phyloP scores from a whole-genome alignment of 192 early-diverging fungal species.

The Entomortierella chlamydospora region DNA sequence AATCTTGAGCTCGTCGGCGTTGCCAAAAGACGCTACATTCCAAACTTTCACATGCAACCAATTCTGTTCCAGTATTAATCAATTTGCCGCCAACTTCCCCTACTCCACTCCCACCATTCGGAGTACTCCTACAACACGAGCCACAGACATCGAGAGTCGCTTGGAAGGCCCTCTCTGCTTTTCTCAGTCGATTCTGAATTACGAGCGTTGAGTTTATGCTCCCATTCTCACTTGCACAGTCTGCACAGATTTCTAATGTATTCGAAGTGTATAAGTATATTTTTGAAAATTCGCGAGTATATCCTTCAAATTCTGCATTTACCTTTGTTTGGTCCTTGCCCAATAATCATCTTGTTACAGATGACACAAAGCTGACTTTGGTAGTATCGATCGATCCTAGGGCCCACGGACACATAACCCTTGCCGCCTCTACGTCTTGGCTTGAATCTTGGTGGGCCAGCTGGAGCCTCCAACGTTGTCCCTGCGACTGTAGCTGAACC shows the following conservation, averaged over 20 bases:
- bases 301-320: background rate
- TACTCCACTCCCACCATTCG: slow-evolving; percentile 17
- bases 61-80: slow-evolving; percentile 14
- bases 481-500: background rate
- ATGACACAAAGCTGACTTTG: slow-evolving; percentile 70
- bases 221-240: slow-evolving; percentile 21
- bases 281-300: background rate
- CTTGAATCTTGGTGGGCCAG: slow-evolving; percentile 17
- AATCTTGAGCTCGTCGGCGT: slow-evolving; percentile 28
- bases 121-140: slow-evolving; percentile 32
- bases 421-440: slow-evolving; percentile 30
- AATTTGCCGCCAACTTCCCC: background rate
- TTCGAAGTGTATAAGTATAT: no score
- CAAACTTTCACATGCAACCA: slow-evolving; percentile 50
- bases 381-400: slow-evolving; percentile 80
- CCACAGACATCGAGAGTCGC: slow-evolving; percentile 39
- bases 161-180: slow-evolving; percentile 26
- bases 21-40: slow-evolving; percentile 49
- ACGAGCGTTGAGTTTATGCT: slow-evolving; percentile 6
- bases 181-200: slow-evolving; percentile 23
- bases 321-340: slow-evolving; percentile 11
- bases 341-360: slow-evolving; percentile 61
- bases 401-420: slow-evolving; percentile 31
- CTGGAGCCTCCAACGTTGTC: background rate
- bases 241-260: slow-evolving; percentile 16